Conservation (phyloP, 257 asterid species). For the Solanum virginianum region DNA sequence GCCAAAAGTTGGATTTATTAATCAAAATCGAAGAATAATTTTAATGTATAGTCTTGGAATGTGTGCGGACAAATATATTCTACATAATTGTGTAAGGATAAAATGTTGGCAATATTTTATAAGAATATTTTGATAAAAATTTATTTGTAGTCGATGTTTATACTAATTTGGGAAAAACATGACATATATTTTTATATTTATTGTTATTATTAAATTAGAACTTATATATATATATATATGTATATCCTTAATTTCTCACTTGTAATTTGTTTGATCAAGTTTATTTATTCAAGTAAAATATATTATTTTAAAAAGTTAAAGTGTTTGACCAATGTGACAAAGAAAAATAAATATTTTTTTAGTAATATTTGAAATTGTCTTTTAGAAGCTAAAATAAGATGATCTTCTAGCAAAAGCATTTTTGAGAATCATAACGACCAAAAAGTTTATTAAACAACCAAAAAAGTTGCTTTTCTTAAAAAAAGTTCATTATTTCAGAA, state of each 20-base stretch:
- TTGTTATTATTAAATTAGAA: no score
- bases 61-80: not conserved
- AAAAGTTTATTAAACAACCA: no score
- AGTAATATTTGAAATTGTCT: not conserved
- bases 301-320: not conserved
- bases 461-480: no score
- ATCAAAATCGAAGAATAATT: not conserved
- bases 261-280: not conserved
- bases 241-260: no score
- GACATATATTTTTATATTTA: no score
- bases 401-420: not conserved
- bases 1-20: not conserved
- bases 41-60: not conserved
- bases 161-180: no score
- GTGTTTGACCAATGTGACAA: not conserved
- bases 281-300: not conserved
- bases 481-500: not conserved
- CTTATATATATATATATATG: no score
- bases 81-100: not conserved
- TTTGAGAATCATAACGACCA: not conserved
- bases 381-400: not conserved
- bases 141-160: not conserved
- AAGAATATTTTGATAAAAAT: not conserved
- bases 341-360: not conserved
- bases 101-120: not conserved